These are phyloP conservation scores for Fraxinus paxiana DNA, from an alignment of 305 asterid species.

Conservation along the genomic window DNA sequence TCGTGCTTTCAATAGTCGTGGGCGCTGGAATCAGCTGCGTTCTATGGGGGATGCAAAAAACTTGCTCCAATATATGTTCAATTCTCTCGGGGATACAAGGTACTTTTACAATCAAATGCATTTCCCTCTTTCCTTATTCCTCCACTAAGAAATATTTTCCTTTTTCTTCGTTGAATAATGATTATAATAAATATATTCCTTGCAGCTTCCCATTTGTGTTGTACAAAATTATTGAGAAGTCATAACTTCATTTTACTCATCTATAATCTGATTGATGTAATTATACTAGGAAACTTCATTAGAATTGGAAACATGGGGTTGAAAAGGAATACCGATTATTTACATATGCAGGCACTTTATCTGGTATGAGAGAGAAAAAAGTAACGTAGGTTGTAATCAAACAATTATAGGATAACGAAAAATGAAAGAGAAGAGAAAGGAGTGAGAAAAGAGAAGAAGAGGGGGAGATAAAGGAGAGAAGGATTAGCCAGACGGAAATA, in stretches of 20 bases:
- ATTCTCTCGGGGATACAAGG: constrained; percentile 86
- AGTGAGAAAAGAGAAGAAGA: background rate
- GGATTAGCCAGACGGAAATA: background rate
- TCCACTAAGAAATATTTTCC: background rate
- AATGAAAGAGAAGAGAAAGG: background rate
- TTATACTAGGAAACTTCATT: background rate
- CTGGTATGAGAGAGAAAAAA: background rate
- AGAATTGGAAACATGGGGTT: background rate
- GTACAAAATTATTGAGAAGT: background rate
- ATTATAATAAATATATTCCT: background rate
- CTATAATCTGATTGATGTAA: background rate
- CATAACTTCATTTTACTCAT: background rate
- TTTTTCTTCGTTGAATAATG: background rate
- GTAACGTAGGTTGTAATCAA: background rate
- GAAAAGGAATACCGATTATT: background rate
- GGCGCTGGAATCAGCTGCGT: constrained; percentile 95
- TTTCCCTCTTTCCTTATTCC: background rate
- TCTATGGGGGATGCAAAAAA: constrained; percentile 95
- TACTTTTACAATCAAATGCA: constrained; percentile 12
- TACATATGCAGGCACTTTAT: background rate
- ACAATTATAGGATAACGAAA: background rate
- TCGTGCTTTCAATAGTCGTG: constrained; percentile 69
- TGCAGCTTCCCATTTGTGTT: background rate
- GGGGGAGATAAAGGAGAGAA: background rate
- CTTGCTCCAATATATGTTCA: constrained; percentile 82